Conservation (phyloP, 306 rosid species). For the Morella rubra region DNA sequence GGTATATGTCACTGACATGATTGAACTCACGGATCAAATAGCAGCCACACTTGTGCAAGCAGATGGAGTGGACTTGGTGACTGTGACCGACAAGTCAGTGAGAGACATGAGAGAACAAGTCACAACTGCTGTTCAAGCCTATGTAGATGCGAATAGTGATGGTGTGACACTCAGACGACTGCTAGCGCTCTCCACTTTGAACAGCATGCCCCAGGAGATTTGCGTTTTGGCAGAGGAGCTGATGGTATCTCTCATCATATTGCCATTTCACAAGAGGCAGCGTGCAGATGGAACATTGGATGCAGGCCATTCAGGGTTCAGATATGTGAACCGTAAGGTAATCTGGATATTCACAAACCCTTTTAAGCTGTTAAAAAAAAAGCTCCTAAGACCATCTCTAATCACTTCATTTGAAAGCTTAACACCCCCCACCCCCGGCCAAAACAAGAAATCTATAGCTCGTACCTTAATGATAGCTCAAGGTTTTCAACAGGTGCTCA, state of each 20-base stretch:
- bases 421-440: neutral
- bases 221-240: slow-evolving; percentile 75
- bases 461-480: neutral
- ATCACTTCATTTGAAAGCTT: neutral
- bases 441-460: neutral
- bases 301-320: slow-evolving; percentile 59
- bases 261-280: slow-evolving; percentile 80
- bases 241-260: slow-evolving; percentile 64
- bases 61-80: slow-evolving; percentile 42
- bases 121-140: slow-evolving; percentile 52
- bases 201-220: slow-evolving; percentile 59
- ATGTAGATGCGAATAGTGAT: slow-evolving; percentile 37
- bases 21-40: slow-evolving; percentile 69
- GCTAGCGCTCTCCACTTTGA: slow-evolving; percentile 58
- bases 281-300: slow-evolving; percentile 54
- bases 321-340: slow-evolving; percentile 89
- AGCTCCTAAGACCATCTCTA: neutral
- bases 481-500: slow-evolving; percentile 55
- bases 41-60: slow-evolving; percentile 51
- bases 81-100: slow-evolving; percentile 49
- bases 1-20: slow-evolving; percentile 69
- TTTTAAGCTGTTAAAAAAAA: neutral
- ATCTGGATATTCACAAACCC: neutral
- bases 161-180: slow-evolving; percentile 57
- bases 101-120: slow-evolving; percentile 62